Percentiles rank a stretch among this genome's conserved stretches.
Evolutionary conservation across 2,329 filamentous ascomycete genomes (phyloP).

Genomic region (Zasmidium cellare): DNA sequence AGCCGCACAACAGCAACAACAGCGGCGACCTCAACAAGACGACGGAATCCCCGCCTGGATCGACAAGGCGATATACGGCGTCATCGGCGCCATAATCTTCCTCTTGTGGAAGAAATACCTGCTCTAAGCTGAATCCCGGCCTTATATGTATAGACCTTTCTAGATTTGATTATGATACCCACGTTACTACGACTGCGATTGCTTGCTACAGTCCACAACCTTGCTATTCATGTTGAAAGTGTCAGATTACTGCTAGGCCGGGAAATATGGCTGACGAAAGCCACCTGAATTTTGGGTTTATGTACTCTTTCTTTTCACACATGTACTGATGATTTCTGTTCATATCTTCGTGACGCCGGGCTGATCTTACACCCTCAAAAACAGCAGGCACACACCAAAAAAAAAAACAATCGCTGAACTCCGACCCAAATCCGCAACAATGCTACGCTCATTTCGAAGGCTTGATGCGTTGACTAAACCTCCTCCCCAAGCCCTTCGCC

Average conservation of each 20-base stretch:
- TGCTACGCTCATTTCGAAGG: not conserved
- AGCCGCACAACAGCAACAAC: conserved; percentile 12
- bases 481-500: not conserved
- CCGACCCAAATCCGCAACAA: not conserved
- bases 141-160: not conserved
- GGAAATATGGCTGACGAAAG: no score
- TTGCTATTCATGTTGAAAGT: no score
- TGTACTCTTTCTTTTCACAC: not conserved
- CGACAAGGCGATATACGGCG: conserved; percentile 74
- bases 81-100: conserved; percentile 68
- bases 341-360: not conserved
- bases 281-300: not conserved
- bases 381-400: not conserved
- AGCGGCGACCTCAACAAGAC: conserved; percentile 27
- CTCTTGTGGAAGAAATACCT: conserved; percentile 54
- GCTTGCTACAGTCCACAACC: no score
- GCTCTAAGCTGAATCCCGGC: conserved; percentile 1
- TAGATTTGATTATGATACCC: conserved; percentile 1
- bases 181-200: not conserved
- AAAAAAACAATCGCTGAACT: not conserved
- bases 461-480: not conserved
- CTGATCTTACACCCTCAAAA: not conserved
- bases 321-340: not conserved
- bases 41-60: conserved; percentile 70
- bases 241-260: no score